phyloP scores from a whole-genome alignment of 2,329 filamentous ascomycete genomes.

The Aspergillus calidoustus region DNA sequence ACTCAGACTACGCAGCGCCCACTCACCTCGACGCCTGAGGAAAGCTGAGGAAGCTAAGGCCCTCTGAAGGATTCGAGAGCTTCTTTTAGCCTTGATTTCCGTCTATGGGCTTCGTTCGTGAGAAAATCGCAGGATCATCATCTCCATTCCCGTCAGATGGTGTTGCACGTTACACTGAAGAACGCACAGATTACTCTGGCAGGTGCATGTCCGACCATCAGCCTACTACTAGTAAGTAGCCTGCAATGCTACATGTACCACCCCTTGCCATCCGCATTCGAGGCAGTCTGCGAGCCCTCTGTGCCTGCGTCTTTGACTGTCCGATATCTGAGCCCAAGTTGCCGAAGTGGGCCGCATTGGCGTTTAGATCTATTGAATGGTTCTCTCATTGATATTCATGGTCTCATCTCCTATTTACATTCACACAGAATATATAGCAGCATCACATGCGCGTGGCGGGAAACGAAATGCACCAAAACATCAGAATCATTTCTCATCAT shows the following conservation, averaged over 20 bases:
- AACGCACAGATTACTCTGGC: slow-evolving; percentile 26
- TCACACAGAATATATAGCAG: neutral
- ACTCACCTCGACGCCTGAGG: neutral
- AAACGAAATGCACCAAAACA: slow-evolving; percentile 18
- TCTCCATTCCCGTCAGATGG: neutral
- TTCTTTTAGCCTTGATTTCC: neutral
- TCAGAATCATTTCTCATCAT: slow-evolving; percentile 25
- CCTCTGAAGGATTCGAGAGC: neutral
- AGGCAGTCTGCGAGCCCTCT: neutral
- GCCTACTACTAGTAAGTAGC: slow-evolving; percentile 9
- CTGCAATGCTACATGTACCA: neutral
- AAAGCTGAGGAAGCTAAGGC: neutral
- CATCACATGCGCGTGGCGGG: neutral
- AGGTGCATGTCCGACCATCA: slow-evolving; percentile 23
- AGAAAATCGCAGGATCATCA: neutral
- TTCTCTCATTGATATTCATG: slow-evolving; percentile 9
- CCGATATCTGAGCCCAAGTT: neutral
- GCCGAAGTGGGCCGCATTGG: neutral
- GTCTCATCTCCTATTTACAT: slow-evolving; percentile 32
- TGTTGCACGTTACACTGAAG: neutral
- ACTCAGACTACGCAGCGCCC: neutral
- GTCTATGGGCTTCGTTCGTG: neutral
- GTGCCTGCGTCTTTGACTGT: neutral
- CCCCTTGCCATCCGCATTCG: neutral
- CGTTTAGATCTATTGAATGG: neutral